Evolutionary conservation across 176 grass and related monocot species (phyloP).

Genomic region (Lolium multiflorum): DNA sequence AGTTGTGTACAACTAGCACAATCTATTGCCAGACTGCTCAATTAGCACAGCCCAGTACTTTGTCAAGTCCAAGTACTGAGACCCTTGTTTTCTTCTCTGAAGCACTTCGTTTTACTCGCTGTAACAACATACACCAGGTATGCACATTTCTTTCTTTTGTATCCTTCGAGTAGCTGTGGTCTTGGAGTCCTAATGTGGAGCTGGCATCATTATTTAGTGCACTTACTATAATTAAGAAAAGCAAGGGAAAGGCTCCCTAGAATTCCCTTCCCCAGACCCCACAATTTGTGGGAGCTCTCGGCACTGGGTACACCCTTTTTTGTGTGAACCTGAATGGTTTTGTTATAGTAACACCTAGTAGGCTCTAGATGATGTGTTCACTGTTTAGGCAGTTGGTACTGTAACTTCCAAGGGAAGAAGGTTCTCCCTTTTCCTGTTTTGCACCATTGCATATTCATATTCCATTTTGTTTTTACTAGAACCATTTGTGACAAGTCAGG

Average conservation of each 20-base stretch:
- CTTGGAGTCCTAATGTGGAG: neutral
- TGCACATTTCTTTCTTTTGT: neutral
- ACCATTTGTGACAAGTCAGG: neutral
- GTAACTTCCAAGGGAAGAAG: neutral
- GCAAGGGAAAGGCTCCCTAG: too few relatives aligned
- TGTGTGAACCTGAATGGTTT: neutral
- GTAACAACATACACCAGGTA: conserved; percentile 20
- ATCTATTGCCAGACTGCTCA: conserved; percentile 29
- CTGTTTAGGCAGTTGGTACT: conserved; percentile 6
- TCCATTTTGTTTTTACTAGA: neutral
- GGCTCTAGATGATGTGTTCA: conserved; percentile 5
- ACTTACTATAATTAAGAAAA: neutral
- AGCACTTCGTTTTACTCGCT: neutral
- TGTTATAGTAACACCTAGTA: neutral
- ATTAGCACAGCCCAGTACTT: conserved; percentile 37
- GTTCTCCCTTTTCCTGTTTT: neutral
- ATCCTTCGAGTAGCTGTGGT: neutral
- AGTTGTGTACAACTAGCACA: conserved; percentile 32
- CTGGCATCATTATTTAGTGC: neutral
- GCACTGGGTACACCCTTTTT: too few relatives aligned
- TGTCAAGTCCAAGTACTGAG: conserved; percentile 14
- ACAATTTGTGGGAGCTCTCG: too few relatives aligned
- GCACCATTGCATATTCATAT: neutral
- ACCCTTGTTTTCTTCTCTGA: conserved; percentile 8
- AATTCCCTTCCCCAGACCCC: too few relatives aligned